phyloP scores from a whole-genome alignment of 768 basidiomycete genomes.

The Boletus patriciae region DNA sequence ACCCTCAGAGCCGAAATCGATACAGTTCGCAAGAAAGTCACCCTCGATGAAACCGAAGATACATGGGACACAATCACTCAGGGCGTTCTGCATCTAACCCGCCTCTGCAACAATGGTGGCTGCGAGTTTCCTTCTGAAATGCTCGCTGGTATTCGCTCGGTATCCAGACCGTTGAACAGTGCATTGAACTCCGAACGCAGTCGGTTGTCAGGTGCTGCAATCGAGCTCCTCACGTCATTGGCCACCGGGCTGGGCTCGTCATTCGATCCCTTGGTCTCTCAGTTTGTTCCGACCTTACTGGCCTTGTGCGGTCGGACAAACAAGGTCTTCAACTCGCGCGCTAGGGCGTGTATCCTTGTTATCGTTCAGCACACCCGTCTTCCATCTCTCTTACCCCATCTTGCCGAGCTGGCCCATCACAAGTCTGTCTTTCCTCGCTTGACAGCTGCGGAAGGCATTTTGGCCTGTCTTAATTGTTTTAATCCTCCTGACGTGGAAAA shows the following conservation, averaged over 20 bases:
- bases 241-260: constrained; percentile 54
- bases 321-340: constrained; percentile 73
- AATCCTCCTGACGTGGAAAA: constrained; percentile 80
- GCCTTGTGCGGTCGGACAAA: constrained; percentile 69
- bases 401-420: constrained; percentile 58
- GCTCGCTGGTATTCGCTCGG: constrained; percentile 47
- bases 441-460: constrained; percentile 61
- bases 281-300: constrained; percentile 69
- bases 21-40: constrained; percentile 40
- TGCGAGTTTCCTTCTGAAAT: constrained; percentile 53
- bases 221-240: constrained; percentile 59
- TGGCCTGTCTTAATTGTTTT: constrained; percentile 69
- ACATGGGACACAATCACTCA: constrained; percentile 71
- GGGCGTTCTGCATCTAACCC: constrained; percentile 46
- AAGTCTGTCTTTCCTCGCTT: constrained; percentile 66
- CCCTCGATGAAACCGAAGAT: constrained; percentile 69
- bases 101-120: constrained; percentile 52
- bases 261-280: constrained; percentile 67
- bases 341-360: constrained; percentile 54
- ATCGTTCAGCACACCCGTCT: constrained; percentile 70
- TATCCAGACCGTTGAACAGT: constrained; percentile 53
- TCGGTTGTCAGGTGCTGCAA: constrained; percentile 62
- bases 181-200: constrained; percentile 75
- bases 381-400: constrained; percentile 58
- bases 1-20: constrained; percentile 43